Base-by-base conservation (phyloP, 108 stramenopile species). In the Cyclotella atomus region DNA sequence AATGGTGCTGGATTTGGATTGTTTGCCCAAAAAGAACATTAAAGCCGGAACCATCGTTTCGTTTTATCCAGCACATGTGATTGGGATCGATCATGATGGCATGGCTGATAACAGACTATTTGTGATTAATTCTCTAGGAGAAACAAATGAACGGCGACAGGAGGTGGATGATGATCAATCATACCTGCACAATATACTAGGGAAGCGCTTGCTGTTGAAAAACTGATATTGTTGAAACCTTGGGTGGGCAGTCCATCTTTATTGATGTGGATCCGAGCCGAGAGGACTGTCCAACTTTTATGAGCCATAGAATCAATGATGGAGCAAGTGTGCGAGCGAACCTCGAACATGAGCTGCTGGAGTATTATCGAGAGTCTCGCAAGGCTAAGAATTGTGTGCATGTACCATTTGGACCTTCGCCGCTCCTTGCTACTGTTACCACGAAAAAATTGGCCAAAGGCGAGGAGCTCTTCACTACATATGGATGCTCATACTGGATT, bases 1-100 rank as follows among this genome's bases (percentile, higher is more conserved):
- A 64, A 62, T 9, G 77, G 68, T 25, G 85, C 85, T n/a, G 85
- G 85, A 35, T 20, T 44, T 36, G 85, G 85, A 19, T 49, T 87
- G n/a, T 87, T 87, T 73, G 86, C 86, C 4, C 77, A 49, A n/a
- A 49, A 79, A 60, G 73, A 83, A 41, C 38, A 41, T 41, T 12
- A 52, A 73, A 53, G 28, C 57, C 17, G 86, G 86, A 52, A 77
- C 81, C 2, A 71, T 87, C 1, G 44, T 84, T 57, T 33, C 69
- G 16, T 87, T 84, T 41, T 84, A 84, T 62, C 86, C 87, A 12
- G 79, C 54, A 0, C 74, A 83, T 74, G 46, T 68, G 12, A n/a
- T 85, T 20, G 87, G 87, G 14, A 73, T 75, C 24, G 73, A 82
- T 28, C 33, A 60, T 64, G 84, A 61, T 27, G 53, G 59, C 33